These are phyloP conservation scores for Plantago elongata DNA, from an alignment of 257 asterid species.

Conservation along the genomic window DNA sequence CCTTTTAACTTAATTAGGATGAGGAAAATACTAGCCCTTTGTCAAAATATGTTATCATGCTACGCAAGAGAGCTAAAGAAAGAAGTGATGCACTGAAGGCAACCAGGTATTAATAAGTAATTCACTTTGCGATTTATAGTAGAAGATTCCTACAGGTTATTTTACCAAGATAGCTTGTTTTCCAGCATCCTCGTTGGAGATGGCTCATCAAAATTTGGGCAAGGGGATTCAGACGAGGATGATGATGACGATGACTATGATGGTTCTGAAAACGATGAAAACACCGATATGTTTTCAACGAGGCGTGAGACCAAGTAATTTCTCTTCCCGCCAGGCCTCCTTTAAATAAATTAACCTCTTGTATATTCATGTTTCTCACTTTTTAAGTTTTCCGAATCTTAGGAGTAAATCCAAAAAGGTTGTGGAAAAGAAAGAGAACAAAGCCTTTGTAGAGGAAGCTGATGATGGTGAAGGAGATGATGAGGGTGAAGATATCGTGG, in stretches of 20 bases:
- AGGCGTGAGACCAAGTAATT: constrained; percentile 46
- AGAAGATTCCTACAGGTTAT: not conserved
- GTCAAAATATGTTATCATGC: constrained; percentile 47
- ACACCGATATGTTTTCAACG: constrained; percentile 35
- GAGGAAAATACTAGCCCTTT: constrained; percentile 69
- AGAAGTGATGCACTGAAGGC: constrained; percentile 57
- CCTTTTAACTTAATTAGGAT: constrained; percentile 35
- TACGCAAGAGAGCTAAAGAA: constrained; percentile 67
- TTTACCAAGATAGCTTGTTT: constrained; percentile 9
- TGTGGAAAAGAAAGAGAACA: constrained; percentile 34
- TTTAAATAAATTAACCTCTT: not conserved
- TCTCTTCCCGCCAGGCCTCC: constrained; percentile 11
- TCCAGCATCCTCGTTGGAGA: constrained; percentile 71
- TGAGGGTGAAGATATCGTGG: constrained; percentile 63
- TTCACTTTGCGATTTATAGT: not conserved
- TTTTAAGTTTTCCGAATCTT: not conserved
- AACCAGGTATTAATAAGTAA: constrained; percentile 49
- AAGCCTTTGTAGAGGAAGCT: constrained; percentile 26
- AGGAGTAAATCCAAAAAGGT: constrained; percentile 37
- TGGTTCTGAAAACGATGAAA: constrained; percentile 43
- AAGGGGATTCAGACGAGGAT: constrained; percentile 39
- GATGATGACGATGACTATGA: constrained; percentile 41
- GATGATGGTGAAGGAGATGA: constrained; percentile 50
- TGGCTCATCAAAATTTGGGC: constrained; percentile 39
- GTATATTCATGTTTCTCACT: not conserved